Percentiles rank a stretch among this genome's conserved stretches.
Conservation (phyloP, 805 yeast species). For the Candida caryicola region DNA sequence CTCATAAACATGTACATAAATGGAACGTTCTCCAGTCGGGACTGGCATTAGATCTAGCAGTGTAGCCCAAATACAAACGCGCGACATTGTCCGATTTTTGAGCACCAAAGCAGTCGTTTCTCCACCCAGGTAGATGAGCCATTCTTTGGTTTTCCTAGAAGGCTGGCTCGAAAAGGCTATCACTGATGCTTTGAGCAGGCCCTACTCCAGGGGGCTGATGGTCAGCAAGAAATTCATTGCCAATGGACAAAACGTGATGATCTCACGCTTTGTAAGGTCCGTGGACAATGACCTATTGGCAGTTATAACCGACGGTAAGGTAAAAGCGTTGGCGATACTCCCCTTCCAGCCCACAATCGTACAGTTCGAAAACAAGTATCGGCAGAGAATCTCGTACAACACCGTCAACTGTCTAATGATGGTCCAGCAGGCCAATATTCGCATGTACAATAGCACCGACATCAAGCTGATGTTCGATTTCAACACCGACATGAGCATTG, state of each 20-base stretch:
- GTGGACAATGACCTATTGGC: not conserved
- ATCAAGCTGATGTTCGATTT: conserved; percentile 3
- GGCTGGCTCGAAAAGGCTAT: not conserved
- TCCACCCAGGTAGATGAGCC: not conserved
- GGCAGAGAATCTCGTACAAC: conserved; percentile 33
- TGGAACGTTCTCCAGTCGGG: no score
- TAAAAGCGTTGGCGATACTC: conserved; percentile 29
- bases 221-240: not conserved
- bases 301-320: not conserved
- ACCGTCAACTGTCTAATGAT: conserved; percentile 26
- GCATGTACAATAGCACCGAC: conserved; percentile 14
- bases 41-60: no score
- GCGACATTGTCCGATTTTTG: no score
- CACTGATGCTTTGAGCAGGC: not conserved
- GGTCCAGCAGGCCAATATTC: conserved; percentile 26
- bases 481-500: conserved; percentile 12
- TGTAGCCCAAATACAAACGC: no score
- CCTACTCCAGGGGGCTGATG: not conserved
- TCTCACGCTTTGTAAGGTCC: not conserved
- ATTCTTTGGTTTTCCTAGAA: not conserved
- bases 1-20: no score
- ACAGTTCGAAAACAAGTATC: conserved; percentile 28
- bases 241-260: not conserved
- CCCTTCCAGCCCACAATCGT: conserved; percentile 25
- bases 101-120: no score